phyloP scores from a whole-genome alignment of 2,329 filamentous ascomycete species.

The Cercospora sp. region DNA sequence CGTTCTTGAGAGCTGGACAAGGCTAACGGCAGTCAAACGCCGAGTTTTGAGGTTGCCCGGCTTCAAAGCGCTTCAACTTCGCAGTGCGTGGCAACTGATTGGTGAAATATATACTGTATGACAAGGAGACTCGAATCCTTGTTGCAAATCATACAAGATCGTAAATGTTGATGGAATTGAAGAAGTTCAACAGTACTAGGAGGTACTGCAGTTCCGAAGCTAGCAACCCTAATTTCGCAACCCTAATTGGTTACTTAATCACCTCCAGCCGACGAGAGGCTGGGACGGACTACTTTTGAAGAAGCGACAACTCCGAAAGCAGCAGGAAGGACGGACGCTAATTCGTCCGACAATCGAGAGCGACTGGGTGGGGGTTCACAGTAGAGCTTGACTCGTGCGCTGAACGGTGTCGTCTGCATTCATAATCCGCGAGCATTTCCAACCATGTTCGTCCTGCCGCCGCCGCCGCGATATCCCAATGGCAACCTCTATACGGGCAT shows the following conservation, averaged over 20 bases:
- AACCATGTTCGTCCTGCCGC: constrained; percentile 21
- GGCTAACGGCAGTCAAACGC: background rate
- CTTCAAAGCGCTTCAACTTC: background rate
- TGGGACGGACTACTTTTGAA: background rate
- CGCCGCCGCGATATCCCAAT: constrained; percentile 67
- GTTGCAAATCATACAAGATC: background rate
- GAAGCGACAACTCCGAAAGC: background rate
- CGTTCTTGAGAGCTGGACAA: background rate
- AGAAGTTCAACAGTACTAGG: background rate
- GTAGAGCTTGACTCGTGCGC: background rate
- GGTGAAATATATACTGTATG: background rate
- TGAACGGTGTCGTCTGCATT: background rate
- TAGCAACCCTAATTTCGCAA: constrained; percentile 42
- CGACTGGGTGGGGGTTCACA: background rate
- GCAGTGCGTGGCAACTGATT: background rate
- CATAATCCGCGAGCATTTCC: background rate
- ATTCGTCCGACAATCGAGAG: background rate
- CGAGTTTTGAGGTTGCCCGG: background rate
- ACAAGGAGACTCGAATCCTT: background rate
- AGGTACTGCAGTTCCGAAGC: background rate
- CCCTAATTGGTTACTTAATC: background rate
- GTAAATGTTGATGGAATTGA: background rate
- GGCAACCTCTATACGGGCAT: constrained; percentile 67
- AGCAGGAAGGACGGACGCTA: constrained; percentile 28
- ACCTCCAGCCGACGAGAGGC: background rate